A percentile compares a stretch with the other conserved stretches of the same genome.
phyloP scores from a whole-genome alignment of 2,329 filamentous ascomycete species.

The Ascochyta koolunga region DNA sequence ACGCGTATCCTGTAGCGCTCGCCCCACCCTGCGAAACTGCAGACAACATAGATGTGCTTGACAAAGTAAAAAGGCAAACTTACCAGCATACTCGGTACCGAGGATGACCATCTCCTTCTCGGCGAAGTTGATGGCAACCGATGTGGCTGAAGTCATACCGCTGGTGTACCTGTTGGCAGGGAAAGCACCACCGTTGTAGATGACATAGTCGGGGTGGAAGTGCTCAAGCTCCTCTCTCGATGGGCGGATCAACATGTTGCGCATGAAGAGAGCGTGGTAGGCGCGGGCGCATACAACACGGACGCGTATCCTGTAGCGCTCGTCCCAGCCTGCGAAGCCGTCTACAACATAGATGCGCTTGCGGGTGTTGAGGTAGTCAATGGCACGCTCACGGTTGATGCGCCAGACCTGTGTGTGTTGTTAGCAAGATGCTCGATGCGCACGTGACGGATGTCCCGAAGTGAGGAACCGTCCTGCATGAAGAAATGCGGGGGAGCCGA shows the following conservation, averaged over 20 bases:
- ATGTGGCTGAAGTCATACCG: conserved; percentile 98
- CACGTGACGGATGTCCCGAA: conserved; percentile 26
- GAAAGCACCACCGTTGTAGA: conserved; percentile 99
- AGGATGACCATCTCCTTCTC: conserved; percentile 99
- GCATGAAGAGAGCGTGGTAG: conserved; percentile 99
- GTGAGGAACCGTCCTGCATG: conserved; percentile 28
- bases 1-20: conserved; percentile 97
- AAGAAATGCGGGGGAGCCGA: conserved; percentile 43
- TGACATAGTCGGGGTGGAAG: conserved; percentile 99
- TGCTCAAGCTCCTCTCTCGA: conserved; percentile 88
- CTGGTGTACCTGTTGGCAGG: conserved; percentile 97
- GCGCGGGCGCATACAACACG: conserved; percentile 97
- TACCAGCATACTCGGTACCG: conserved; percentile 98
- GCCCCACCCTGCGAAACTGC: conserved; percentile 98
- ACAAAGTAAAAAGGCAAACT: too few relatives aligned
- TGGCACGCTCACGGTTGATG: conserved; percentile 97
- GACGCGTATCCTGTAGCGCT: conserved; percentile 96
- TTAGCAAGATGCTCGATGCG: conserved; percentile 34
- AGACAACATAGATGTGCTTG: conserved; percentile 97
- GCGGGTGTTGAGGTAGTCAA: conserved; percentile 98
- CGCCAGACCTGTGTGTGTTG: conserved; percentile 79
- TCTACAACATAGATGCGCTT: conserved; percentile 99
- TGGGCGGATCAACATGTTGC: conserved; percentile 99
- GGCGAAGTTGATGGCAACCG: conserved; percentile 97
- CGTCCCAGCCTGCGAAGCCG: conserved; percentile 97